Base-by-base conservation (phyloP, 331 rosid genomes). In the Dryas integrifolia region DNA sequence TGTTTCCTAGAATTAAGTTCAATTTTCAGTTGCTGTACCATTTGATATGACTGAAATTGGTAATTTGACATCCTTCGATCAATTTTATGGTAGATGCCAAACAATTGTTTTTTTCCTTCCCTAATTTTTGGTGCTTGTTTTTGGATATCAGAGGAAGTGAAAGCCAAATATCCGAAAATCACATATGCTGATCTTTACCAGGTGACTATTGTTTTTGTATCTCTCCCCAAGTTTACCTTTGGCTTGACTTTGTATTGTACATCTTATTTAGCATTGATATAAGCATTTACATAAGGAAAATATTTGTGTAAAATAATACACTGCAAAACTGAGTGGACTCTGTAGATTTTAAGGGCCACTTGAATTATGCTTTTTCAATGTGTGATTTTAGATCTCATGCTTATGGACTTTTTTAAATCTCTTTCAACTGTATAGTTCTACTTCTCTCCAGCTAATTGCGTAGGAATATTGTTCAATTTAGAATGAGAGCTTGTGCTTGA, bases 181-280 rank as follows among this genome's bases (percentile, higher is more conserved):
- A 77, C 89, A 21, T 83, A 86, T 65, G 89, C 89, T 47, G 89
- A 86, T 55, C 69, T 86, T 6, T 82, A 69, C 82, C 85, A 82
- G 82, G 85, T 82, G 50, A 74, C 6, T 26, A 5, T 62, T 39
- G 12, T 61, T 68, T 53, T 8, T 38, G 12, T 15, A 21, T 10
- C 48, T 64, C 16, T 40, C 50, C n/a, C 35, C 35, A 30, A 30
- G 16, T 50, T 39, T 0, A 43, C 38, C n/a, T 26, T 39, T 67
- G 26, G 45, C 21, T 39, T 67, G 26, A 35, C 21, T 58, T 58
- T 47, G 4, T 7, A 7, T 47, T 14, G 40, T 46, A 49, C 72
- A 21, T 67, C 30, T 30, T 9, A n/a, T 64, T 64, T 43, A 2
- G 50, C 52, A 6, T 65, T 12, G 26, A 5, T 48, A 5, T 48